phyloP scores from a whole-genome alignment of 1,284 basidiomycete genomes.

The Rhodotorula sp. region DNA sequence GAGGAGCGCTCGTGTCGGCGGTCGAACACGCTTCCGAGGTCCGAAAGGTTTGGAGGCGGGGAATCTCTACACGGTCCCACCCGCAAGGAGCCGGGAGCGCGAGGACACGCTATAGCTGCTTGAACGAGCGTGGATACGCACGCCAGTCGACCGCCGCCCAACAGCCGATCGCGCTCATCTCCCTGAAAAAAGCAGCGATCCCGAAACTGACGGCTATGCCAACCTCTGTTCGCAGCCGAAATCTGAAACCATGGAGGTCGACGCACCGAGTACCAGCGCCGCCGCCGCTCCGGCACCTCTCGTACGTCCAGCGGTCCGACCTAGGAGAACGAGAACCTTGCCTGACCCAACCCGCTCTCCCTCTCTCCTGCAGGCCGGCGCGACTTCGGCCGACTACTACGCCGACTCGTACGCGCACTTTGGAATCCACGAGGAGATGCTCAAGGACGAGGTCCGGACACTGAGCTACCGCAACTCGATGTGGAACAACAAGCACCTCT shows the following conservation, averaged over 20 bases:
- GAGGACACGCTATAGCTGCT: no score
- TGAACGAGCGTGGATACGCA: no score
- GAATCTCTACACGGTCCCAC: no score
- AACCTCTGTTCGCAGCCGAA: no score
- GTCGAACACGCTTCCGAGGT: no score
- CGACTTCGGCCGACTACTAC: slow-evolving; percentile 45
- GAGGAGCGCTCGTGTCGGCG: no score
- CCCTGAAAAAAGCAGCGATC: no score
- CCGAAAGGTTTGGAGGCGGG: no score
- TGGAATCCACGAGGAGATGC: slow-evolving; percentile 99
- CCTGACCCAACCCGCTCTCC: background rate
- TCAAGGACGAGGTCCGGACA: slow-evolving; percentile 95
- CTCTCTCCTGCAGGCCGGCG: slow-evolving; percentile 21
- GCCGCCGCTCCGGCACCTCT: slow-evolving; percentile 5
- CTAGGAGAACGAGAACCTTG: background rate
- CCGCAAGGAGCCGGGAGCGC: no score
- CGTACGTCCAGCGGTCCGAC: background rate
- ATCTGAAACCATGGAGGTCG: background rate
- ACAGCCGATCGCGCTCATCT: no score
- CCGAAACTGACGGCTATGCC: background rate
- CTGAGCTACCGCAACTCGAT: slow-evolving; percentile 93
- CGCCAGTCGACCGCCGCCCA: no score
- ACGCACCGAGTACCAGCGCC: slow-evolving; percentile 2
- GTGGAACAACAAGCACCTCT: slow-evolving; percentile 89
- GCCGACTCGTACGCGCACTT: slow-evolving; percentile 83